These are phyloP conservation scores for Magnaporthales sp. DNA, from an alignment of 2,329 filamentous ascomycete species.

Conservation along the genomic window DNA sequence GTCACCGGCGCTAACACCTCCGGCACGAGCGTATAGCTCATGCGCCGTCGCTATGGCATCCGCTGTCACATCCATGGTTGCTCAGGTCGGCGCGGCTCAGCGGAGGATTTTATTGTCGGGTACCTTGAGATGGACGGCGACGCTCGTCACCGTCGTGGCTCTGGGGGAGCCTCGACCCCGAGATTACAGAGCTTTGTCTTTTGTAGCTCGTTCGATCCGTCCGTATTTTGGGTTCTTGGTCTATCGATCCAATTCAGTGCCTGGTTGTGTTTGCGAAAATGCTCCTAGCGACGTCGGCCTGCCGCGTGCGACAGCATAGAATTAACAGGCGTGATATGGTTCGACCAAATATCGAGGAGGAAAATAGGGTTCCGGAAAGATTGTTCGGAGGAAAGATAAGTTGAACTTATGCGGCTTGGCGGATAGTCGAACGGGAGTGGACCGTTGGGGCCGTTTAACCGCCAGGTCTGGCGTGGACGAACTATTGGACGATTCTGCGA, in stretches of 20 bases:
- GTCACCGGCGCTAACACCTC: slow-evolving; percentile 19
- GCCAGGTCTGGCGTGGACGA: neutral
- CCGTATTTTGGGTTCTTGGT: neutral
- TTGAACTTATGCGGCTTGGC: neutral
- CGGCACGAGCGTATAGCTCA: slow-evolving; percentile 33
- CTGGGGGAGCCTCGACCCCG: neutral
- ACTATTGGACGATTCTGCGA: neutral
- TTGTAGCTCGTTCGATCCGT: neutral
- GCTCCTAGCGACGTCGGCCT: neutral
- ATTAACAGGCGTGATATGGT: neutral
- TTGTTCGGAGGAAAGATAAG: neutral
- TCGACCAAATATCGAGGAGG: neutral
- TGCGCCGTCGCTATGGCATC: slow-evolving; percentile 22
- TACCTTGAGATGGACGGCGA: neutral
- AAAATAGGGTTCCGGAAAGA: neutral
- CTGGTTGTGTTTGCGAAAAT: neutral
- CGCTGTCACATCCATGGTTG: slow-evolving; percentile 11
- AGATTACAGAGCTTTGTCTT: neutral
- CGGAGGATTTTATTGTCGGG: neutral
- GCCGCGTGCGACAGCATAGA: neutral
- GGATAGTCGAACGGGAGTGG: neutral
- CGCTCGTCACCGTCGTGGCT: neutral
- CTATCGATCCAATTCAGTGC: neutral
- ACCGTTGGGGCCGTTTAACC: neutral
- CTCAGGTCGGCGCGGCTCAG: neutral